Conservation (phyloP, 805 yeast species). For the Kazachstania viticola region DNA sequence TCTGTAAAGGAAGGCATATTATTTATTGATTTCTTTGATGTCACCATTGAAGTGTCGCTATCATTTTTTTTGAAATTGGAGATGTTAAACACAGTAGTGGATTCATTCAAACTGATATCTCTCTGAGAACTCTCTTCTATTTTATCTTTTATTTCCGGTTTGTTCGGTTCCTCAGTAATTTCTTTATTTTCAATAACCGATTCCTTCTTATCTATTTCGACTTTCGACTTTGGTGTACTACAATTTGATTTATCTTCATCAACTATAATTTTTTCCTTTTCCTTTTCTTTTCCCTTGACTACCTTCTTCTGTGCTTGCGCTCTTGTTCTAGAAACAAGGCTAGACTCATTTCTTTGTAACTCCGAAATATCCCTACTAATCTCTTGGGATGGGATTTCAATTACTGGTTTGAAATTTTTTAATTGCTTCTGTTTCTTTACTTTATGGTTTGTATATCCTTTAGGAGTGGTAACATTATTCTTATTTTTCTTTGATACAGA, state of each 20-base stretch:
- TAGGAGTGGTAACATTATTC: too few species aligned
- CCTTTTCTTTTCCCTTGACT: not conserved
- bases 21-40: too few species aligned
- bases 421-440: conserved; percentile 14
- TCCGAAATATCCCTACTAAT: not conserved
- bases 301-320: not conserved
- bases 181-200: not conserved
- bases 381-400: conserved; percentile 14
- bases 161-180: not conserved
- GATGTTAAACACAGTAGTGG: conserved; percentile 5
- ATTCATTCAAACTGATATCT: conserved; percentile 3
- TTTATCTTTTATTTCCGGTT: not conserved
- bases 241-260: not conserved
- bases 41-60: not conserved
- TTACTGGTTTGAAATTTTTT: conserved; percentile 9
- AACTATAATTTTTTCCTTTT: too few species aligned
- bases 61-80: not conserved
- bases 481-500: too few species aligned
- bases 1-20: conserved; percentile 17
- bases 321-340: not conserved
- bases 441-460: too few species aligned
- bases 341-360: conserved; percentile 2
- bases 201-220: not conserved
- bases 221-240: not conserved
- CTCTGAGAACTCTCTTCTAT: not conserved